phyloP scores from a whole-genome alignment of 768 basidiomycete species.

The Pisolithus orientalis region DNA sequence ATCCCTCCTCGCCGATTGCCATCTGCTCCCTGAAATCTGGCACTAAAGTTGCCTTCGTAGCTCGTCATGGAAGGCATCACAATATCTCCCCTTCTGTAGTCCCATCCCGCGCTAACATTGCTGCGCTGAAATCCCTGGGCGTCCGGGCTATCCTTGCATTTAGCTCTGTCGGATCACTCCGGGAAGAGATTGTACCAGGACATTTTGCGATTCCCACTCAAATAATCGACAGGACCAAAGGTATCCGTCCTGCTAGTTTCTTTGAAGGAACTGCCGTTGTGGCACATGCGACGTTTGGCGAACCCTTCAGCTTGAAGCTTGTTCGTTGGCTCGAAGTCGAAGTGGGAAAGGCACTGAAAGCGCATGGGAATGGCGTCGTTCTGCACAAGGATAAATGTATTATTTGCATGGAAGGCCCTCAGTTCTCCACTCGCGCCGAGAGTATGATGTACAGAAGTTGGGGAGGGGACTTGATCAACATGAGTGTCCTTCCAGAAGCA shows the following conservation, averaged over 20 bases:
- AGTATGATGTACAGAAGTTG: constrained; percentile 88
- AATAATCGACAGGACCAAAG: constrained; percentile 96
- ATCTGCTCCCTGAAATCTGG: constrained; percentile 85
- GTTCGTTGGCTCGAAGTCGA: constrained; percentile 58
- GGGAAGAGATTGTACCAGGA: constrained; percentile 89
- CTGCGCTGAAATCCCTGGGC: constrained; percentile 89
- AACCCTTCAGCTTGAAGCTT: constrained; percentile 72
- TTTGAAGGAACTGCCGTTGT: constrained; percentile 81
- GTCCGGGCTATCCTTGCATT: constrained; percentile 88
- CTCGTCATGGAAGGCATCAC: constrained; percentile 85
- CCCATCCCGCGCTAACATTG: constrained; percentile 87
- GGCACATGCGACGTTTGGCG: constrained; percentile 91
- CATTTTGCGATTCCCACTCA: constrained; percentile 85
- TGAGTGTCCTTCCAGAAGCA: constrained; percentile 96
- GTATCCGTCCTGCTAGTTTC: constrained; percentile 81
- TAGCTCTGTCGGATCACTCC: constrained; percentile 90
- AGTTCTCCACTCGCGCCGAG: constrained; percentile 98
- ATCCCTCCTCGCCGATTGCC: constrained; percentile 86
- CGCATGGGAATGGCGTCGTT: constrained; percentile 52
- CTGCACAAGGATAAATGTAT: constrained; percentile 81
- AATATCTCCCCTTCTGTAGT: constrained; percentile 73
- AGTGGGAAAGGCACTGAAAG: constrained; percentile 57
- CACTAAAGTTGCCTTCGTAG: constrained; percentile 77
- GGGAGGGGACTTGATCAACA: constrained; percentile 94
- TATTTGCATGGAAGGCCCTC: constrained; percentile 96